phyloP scores from a whole-genome alignment of 495 filamentous ascomycete species.

The Penicillium canescens region DNA sequence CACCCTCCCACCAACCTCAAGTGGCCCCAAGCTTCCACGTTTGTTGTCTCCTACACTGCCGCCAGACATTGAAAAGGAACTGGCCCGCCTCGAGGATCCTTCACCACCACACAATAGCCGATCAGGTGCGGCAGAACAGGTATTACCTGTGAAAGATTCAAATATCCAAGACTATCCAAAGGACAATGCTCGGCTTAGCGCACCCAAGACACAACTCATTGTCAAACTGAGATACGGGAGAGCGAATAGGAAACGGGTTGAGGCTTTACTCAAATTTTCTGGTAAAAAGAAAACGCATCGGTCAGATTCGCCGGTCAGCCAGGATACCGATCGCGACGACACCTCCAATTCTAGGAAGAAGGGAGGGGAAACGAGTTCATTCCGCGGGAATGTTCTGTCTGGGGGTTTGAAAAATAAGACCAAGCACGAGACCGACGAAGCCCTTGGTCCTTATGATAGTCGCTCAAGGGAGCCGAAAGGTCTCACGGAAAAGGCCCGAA shows the following conservation, averaged over 20 bases:
- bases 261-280: conserved; percentile 44
- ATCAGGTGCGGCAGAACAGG: conserved; percentile 3
- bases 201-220: conserved; percentile 21
- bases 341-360: conserved; percentile 15
- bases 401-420: conserved; percentile 19
- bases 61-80: conserved; percentile 49
- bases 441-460: conserved; percentile 9
- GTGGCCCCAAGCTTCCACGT: conserved; percentile 34
- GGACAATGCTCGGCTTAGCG: neutral
- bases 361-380: conserved; percentile 1
- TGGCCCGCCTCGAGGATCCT: conserved; percentile 35
- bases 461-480: conserved; percentile 23
- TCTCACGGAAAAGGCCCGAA: conserved; percentile 29
- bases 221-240: conserved; percentile 44
- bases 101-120: conserved; percentile 13
- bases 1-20: conserved; percentile 40
- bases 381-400: conserved; percentile 4
- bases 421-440: conserved; percentile 20
- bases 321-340: conserved; percentile 27
- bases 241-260: conserved; percentile 42
- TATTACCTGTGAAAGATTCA: conserved; percentile 12
- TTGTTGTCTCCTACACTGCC: conserved; percentile 49
- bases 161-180: neutral
- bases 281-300: conserved; percentile 37
- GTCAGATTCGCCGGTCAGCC: conserved; percentile 26